Evolutionary conservation across 495 filamentous ascomycete species (phyloP).

Genomic region (Haplographium delicatum): DNA sequence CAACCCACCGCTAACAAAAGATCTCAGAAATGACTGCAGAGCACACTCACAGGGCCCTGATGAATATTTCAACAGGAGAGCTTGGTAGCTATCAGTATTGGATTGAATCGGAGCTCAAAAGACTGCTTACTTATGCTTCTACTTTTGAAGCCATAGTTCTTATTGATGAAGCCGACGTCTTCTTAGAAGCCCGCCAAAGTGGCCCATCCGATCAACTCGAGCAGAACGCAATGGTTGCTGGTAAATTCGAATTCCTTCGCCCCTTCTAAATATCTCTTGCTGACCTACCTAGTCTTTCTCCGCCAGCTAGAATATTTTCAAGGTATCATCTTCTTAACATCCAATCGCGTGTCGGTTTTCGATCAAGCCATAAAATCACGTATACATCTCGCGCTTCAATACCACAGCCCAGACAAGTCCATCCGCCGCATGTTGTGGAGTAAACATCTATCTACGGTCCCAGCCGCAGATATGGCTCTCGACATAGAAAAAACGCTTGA

Average conservation of each 20-base stretch:
- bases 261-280: conserved; percentile 66
- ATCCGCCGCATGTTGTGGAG: conserved; percentile 78
- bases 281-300: conserved; percentile 50
- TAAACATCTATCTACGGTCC: conserved; percentile 56
- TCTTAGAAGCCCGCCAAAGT: conserved; percentile 36
- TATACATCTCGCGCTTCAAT: conserved; percentile 13
- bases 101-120: conserved; percentile 12
- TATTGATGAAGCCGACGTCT: conserved; percentile 38
- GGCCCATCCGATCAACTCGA: not conserved
- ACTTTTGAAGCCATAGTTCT: conserved; percentile 32
- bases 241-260: conserved; percentile 30
- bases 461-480: conserved; percentile 34
- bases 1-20: too few species aligned
- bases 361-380: conserved; percentile 9
- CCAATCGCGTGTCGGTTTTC: conserved; percentile 15
- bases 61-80: conserved; percentile 52
- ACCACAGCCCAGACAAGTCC: conserved; percentile 54
- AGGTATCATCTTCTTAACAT: conserved; percentile 19
- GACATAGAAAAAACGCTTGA: conserved; percentile 66
- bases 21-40: conserved; percentile 12
- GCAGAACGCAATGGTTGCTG: conserved; percentile 14
- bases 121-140: conserved; percentile 9
- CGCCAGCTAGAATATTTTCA: conserved; percentile 18
- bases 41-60: conserved; percentile 6
- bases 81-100: conserved; percentile 30